Evolutionary conservation across 805 yeast genomes (phyloP), one percentile per base, ranked within the genome.

Genomic region (Saccharomycopsis babjevae): DNA sequence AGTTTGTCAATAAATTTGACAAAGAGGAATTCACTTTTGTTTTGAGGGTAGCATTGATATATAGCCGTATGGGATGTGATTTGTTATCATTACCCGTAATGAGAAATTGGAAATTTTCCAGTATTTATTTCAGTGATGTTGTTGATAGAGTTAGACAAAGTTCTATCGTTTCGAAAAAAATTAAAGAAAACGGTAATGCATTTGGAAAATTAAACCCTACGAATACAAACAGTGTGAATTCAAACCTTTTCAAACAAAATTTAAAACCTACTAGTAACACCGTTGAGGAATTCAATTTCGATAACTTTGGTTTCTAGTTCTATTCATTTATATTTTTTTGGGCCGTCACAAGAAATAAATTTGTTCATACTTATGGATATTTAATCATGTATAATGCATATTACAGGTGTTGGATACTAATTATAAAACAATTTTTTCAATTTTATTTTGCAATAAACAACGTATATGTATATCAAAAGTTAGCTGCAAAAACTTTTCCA

Each of bases 41-140:
- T 16, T 67, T 81, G 13, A 81, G 84, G 64, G 86, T 85, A 7
- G 78, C 88, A 7, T 74, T 79, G 42, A 85, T 90, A 63, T 88
- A 90, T 68, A 78, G 83, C 16, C 77, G 96, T 61, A 89, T 92
- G 97, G 98, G 98, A 0, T 92, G 98, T 73, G 96, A 92, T 67
- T 81, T 84, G 62, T 71, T 93, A 50, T 84, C 91, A 0, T 68
- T 88, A 28, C 78, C 83, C 58, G 70, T 91, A 55, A 75, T 86
- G 1, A 76, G 76, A 56, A 82, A 81, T 62, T 92, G 97, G 97
- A 73, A 73, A 36, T 91, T 90, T 40, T 32, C 50, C 4, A 28
- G 43, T 2, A 18, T 22, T 18, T 39, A 42, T 18, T 43, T 42
- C 28, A 34, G 28, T 16, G 50, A 40, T 22, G 13, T 38, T 20